Conservation (phyloP, 2,329 filamentous ascomycete genomes). For the Blumeria hordei region DNA sequence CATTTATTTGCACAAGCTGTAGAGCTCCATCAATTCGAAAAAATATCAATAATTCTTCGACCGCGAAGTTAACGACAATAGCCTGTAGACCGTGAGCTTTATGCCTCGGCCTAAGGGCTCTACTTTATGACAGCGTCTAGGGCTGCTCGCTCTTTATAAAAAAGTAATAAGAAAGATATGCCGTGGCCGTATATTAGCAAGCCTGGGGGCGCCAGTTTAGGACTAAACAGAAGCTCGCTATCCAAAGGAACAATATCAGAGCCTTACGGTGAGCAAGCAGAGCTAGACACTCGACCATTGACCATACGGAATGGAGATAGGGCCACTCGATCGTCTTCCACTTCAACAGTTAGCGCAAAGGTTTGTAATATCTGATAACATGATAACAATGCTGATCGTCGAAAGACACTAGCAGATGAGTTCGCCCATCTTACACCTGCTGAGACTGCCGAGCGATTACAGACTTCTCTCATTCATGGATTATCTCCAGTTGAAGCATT, state of each 20-base stretch:
- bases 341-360: constrained; percentile 10
- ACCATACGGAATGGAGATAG: constrained; percentile 9
- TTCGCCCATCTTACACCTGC: constrained; percentile 46
- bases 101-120: constrained; percentile 12
- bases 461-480: constrained; percentile 64
- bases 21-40: no score
- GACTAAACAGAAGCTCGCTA: constrained; percentile 7
- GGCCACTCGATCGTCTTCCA: constrained; percentile 13
- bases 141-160: constrained; percentile 13
- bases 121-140: constrained; percentile 12
- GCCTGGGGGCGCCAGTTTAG: constrained; percentile 9
- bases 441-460: constrained; percentile 53
- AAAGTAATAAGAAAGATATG: constrained; percentile 8
- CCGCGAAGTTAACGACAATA: background rate
- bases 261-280: constrained; percentile 7
- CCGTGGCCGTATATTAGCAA: constrained; percentile 13
- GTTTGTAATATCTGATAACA: constrained; percentile 4
- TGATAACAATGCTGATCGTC: constrained; percentile 4
- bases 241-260: constrained; percentile 13
- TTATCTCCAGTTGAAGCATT: constrained; percentile 62
- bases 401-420: constrained; percentile 25
- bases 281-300: constrained; percentile 9
- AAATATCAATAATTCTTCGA: no score
- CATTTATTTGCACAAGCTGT: no score
- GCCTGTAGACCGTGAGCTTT: background rate